Evolutionary conservation across 352 stramenopile genomes (phyloP), one percentile per base, ranked within the genome.

Genomic region (Phytophthora colocasiae): DNA sequence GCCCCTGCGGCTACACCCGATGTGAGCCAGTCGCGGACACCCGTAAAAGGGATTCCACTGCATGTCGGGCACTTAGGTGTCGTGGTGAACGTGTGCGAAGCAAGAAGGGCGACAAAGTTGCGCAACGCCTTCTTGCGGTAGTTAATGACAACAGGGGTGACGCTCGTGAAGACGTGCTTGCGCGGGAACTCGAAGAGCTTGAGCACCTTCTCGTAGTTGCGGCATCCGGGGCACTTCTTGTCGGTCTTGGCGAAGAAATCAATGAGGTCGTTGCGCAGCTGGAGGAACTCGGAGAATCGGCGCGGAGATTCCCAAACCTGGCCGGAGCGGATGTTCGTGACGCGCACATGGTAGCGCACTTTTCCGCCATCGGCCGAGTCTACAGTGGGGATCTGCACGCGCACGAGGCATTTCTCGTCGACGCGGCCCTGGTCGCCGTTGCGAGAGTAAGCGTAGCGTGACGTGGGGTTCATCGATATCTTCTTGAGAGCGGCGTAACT

Each of bases 81-180:
- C 0, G 78, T 82, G 7, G 85, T 92, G 61, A 96, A 96, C 19
- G 84, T 93, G 71, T 96, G 84, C 43, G 85, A 94, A 17, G 84
- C 84, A 0, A 93, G 71, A 58, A 96, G 58, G 11, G 82, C 73
- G 17, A 92, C 54, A 66, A 96, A 96, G 47, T 73, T 79, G 10
- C 80, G 77, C 46, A 96, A 71, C 41, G 85, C 83, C 52, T 86
- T 83, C 60, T 93, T 92, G 26, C 87, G 84, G 66, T 94, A 93
- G 55, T 91, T 91, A 55, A 96, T 78, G 15, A 96, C 87, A 6
- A 85, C 73, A 10, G 77, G 71, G 19, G 83, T 85, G 52, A 87
- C 84, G 73, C 84, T 93, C 24, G 82, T 87, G 67, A 96, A 96
- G 19, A 92, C 70, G 60, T 92, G 87, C 68, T 96, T 96, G 56